These are phyloP conservation scores for Microsporum audouinii DNA, from an alignment of 2,329 filamentous ascomycete genomes.

Conservation along the genomic window DNA sequence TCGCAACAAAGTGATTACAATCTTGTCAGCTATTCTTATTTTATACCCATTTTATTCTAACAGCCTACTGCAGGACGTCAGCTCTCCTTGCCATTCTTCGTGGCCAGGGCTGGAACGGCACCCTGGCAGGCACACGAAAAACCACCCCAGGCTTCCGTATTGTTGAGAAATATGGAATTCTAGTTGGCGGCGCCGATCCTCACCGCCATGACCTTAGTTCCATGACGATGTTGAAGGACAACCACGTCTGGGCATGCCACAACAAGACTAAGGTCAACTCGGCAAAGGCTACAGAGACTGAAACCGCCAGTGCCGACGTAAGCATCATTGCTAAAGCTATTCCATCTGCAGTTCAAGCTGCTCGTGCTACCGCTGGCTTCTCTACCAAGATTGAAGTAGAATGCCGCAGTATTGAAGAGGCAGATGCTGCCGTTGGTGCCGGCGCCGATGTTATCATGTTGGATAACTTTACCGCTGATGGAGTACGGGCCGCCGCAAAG, in stretches of 20 bases:
- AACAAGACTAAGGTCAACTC: conserved; percentile 23
- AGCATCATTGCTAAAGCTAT: conserved; percentile 60
- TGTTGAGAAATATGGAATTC: conserved; percentile 97
- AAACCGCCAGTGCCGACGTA: conserved; percentile 40
- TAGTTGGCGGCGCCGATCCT: conserved; percentile 81
- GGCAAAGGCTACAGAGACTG: not conserved
- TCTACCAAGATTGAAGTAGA: conserved; percentile 93
- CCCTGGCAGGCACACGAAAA: conserved; percentile 88
- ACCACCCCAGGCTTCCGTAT: conserved; percentile 91
- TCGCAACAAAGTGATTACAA: conserved; percentile 54
- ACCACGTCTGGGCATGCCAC: conserved; percentile 86
- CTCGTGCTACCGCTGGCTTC: conserved; percentile 76
- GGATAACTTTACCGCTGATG: conserved; percentile 81
- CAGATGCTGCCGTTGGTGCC: conserved; percentile 78
- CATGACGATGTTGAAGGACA: conserved; percentile 99
- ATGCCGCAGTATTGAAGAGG: conserved; percentile 76
- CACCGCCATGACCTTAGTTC: conserved; percentile 82
- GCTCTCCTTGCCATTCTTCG: conserved; percentile 43
- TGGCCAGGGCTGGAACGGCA: conserved; percentile 61
- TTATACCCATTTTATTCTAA: conserved; percentile 2
- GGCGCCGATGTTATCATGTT: conserved; percentile 96
- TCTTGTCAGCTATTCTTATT: not conserved
- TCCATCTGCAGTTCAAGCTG: conserved; percentile 70
- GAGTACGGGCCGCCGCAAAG: conserved; percentile 61
- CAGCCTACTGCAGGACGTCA: conserved; percentile 26